Base-by-base conservation (phyloP, 2,329 filamentous ascomycete genomes). In the Arthroderma sp. region DNA sequence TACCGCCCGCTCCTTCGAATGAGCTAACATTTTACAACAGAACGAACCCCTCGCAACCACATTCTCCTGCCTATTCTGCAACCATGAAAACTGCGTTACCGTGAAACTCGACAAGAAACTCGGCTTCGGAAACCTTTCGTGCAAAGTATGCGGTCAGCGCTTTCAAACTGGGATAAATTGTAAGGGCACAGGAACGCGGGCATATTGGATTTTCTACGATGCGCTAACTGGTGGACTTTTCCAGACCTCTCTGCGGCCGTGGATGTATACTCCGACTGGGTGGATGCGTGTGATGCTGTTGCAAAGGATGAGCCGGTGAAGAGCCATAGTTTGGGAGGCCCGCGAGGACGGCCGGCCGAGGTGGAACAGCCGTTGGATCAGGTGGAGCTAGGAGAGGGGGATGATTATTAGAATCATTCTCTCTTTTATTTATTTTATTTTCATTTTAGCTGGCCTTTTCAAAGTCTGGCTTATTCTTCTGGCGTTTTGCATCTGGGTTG, bases 1-100 rank as follows among this genome's bases (percentile, higher is more conserved):
- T 29, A 22, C 46, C 31, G 15, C 15, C 15, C 15, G 15, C 15
- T 22, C 15, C 15, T 22, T 22, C 15, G 15, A 22, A 22, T 22
- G 36, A 41, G 10, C 29, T 6, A 33, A 5, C 29, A n/a, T 30
- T 36, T 22, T n/a, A 29, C 32, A 29, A 22, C 46, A 68, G 66
- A 65, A 60, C 54, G 68, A 71, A 52, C 66, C 67, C 28, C 62
- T 71, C n/a, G 58, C 68, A 10, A 88, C 85, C 2, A 77, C 78
- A n/a, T 98, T 98, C 65, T 86, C 88, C 46, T 98, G 91, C 62
- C 80, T 98, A 38, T 98, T 98, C 69, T 98, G 91, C 73, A 96
- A 95, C 64, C 88, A 96, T 67, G 91, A 96, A 62, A 91, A 86
- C 53, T 86, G 88, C 0, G 85, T 98, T 43, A 75, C 78, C 29